Base-by-base conservation (phyloP, 1,139 yeast species). In the Candida frijolesensis region DNA sequence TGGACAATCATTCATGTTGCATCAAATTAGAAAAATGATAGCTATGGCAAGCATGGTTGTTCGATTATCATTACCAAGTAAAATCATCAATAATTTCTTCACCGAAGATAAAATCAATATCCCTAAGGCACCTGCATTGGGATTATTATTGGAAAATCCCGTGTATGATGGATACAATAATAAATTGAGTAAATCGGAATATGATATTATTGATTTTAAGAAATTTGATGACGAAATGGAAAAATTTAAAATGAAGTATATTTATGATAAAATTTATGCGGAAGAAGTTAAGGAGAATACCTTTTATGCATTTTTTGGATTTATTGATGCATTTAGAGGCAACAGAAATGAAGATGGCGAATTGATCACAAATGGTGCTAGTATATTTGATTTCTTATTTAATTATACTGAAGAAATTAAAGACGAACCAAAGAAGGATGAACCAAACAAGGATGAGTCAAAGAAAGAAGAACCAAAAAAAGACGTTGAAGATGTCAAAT, bases 1-100 rank as follows among this genome's bases (percentile, higher is more conserved):
- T 65, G 99, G 99, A 3, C 99, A 94, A 70, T 90, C 97, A 8
- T 94, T 94, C 68, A 95, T 95, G 99, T 78, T 94, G 55, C 99
- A 94, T 69, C 99, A 94, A 76, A 94, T 94, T 63, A 84, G 99
- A 66, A 94, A 94, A 67, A 94, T 94, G 99, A 90, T 95, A 53
- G 95, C 97, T 27, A 87, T 94, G 96, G 96, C 96, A 1, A 83
- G 92, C 0, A 76, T 94, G 50, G 83, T 89, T 15, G 84, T 92
- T 30, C 82, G 99, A 62, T 85, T 95, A 18, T 94, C 96, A 15
- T 83, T 94, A 62, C 96, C 98, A 3, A 66, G 82, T 30, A 78
- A 79, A 18, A 81, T 96, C 58, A 89, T 94, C 56, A 66, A 74
- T n/a, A 88, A 89, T 61, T 89, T 96, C 4, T 94, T 90, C 64